phyloP scores from a whole-genome alignment of 768 basidiomycete genomes.

The Tulasnella sp. region DNA sequence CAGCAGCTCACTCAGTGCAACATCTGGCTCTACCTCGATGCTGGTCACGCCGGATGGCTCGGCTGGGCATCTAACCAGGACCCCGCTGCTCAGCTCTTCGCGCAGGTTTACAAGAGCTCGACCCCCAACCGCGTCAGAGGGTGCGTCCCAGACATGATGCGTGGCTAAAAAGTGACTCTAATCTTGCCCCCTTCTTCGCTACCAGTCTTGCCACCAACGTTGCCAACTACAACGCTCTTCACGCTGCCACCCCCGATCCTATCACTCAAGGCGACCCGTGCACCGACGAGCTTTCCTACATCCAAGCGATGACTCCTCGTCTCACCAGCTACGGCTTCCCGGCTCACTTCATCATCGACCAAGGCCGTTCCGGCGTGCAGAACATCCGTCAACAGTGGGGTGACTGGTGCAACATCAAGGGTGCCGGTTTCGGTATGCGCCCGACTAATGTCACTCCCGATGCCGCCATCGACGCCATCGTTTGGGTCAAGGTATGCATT shows the following conservation, averaged over 20 bases:
- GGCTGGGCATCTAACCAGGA: no score
- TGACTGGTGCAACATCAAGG: constrained; percentile 59
- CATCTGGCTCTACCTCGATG: no score
- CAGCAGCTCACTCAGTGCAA: no score
- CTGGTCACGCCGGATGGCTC: no score
- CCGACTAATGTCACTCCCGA: constrained; percentile 45
- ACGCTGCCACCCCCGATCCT: constrained; percentile 42
- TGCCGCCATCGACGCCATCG: constrained; percentile 45
- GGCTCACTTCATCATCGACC: constrained; percentile 49
- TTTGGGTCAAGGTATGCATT: constrained; percentile 38
- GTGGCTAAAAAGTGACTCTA: background rate
- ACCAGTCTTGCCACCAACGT: constrained; percentile 42
- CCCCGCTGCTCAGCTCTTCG: constrained; percentile 44
- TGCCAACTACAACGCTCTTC: constrained; percentile 30
- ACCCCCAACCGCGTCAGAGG: constrained; percentile 46
- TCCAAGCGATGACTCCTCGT: constrained; percentile 24
- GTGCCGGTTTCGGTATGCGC: constrained; percentile 49
- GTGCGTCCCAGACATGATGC: background rate
- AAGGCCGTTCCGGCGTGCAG: constrained; percentile 52
- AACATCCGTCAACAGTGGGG: constrained; percentile 51
- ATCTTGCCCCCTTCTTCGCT: background rate
- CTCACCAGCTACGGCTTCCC: constrained; percentile 25
- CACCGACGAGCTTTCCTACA: constrained; percentile 27
- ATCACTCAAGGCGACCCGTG: constrained; percentile 45
- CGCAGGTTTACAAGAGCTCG: constrained; percentile 37